phyloP scores from a whole-genome alignment of 2,329 filamentous ascomycete genomes.

The Aschersonia sp. region DNA sequence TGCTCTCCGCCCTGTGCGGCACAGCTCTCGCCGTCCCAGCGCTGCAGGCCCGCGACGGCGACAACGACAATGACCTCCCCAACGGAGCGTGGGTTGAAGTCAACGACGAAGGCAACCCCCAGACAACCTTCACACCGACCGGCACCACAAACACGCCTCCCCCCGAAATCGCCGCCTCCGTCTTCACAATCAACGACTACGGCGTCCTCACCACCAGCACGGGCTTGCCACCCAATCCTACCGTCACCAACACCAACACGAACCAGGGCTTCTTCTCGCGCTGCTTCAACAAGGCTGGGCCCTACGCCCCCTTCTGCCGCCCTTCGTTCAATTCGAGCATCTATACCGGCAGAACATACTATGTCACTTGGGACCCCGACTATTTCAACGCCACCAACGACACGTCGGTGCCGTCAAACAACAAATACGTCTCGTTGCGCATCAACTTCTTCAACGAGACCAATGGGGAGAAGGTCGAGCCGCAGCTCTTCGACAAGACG shows the following conservation, averaged over 20 bases:
- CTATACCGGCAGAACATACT: constrained; percentile 32
- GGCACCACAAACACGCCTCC: constrained; percentile 29
- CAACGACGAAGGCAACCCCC: constrained; percentile 28
- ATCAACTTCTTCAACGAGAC: constrained; percentile 25
- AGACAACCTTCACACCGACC: constrained; percentile 33
- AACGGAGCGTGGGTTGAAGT: constrained; percentile 36
- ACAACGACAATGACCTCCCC: constrained; percentile 8
- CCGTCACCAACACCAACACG: constrained; percentile 21
- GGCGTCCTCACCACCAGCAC: constrained; percentile 25
- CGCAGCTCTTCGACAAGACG: constrained; percentile 16
- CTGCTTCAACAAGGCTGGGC: constrained; percentile 33
- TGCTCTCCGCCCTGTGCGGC: neutral
- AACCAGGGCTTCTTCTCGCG: constrained; percentile 33
- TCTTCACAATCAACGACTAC: constrained; percentile 21
- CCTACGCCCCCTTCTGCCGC: constrained; percentile 35
- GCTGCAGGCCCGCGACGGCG: constrained; percentile 6
- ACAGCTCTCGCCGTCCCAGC: neutral
- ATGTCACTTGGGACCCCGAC: constrained; percentile 42
- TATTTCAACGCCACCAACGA: constrained; percentile 30
- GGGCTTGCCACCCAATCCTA: constrained; percentile 28
- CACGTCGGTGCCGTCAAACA: constrained; percentile 18
- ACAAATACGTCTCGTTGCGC: constrained; percentile 17
- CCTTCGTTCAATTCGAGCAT: constrained; percentile 29
- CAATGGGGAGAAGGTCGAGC: constrained; percentile 19
- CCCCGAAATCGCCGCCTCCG: constrained; percentile 30